phyloP scores from a whole-genome alignment of 352 stramenopile species.

The Phytophthora constricta region DNA sequence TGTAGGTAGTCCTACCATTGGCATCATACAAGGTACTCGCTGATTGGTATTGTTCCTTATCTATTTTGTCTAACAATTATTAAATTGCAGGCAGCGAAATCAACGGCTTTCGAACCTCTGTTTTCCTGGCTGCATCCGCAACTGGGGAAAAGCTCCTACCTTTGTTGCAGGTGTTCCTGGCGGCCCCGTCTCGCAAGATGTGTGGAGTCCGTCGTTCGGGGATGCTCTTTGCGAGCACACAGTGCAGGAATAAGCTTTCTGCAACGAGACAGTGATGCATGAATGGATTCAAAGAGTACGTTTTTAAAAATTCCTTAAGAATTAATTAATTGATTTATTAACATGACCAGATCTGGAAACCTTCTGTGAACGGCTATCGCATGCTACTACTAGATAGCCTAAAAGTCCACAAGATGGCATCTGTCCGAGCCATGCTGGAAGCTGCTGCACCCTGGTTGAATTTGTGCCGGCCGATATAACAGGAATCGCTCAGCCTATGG shows the following conservation, averaged over 20 bases:
- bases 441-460: background rate
- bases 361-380: background rate
- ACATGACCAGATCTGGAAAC: constrained; percentile 1
- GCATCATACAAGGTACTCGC: too few relatives aligned
- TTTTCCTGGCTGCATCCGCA: too few relatives aligned
- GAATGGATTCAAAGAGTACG: constrained; percentile 11
- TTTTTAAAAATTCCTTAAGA: background rate
- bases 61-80: too few relatives aligned
- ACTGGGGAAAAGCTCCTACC: too few relatives aligned
- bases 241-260: constrained; percentile 8
- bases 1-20: too few relatives aligned
- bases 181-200: constrained; percentile 9
- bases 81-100: too few relatives aligned
- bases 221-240: constrained; percentile 8
- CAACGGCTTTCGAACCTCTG: too few relatives aligned
- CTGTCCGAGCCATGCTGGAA: background rate
- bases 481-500: background rate
- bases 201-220: background rate
- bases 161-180: constrained; percentile 6
- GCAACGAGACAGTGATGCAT: constrained; percentile 7
- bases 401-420: constrained; percentile 14
- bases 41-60: too few relatives aligned
- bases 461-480: background rate
- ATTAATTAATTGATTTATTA: background rate
- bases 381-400: constrained; percentile 13